A percentile compares a stretch with the other conserved stretches of the same genome.
Evolutionary conservation across 2,329 filamentous ascomycete genomes (phyloP).

Genomic region (Calonectria pseudoreteaudii): DNA sequence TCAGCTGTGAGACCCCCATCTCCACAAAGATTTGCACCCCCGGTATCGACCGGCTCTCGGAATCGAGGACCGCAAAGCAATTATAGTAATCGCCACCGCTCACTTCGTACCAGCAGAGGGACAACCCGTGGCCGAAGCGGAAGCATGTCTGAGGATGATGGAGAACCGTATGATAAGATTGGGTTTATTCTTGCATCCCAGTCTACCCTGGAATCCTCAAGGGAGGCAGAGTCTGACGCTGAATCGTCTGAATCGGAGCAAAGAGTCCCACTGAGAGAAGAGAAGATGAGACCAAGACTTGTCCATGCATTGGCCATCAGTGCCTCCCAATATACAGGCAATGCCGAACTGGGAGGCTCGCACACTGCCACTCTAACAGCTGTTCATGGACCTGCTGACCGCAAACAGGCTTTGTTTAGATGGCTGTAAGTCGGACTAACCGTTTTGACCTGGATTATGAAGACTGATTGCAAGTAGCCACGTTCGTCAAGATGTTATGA

Average conservation of each 20-base stretch:
- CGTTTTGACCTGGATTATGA: no score
- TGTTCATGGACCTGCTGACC: constrained; percentile 47
- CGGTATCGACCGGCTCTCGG: neutral
- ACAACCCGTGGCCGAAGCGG: constrained; percentile 10
- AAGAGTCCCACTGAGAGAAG: constrained; percentile 29
- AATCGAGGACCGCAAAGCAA: neutral
- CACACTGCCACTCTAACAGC: constrained; percentile 51
- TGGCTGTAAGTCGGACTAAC: constrained; percentile 50
- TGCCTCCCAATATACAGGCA: constrained; percentile 53
- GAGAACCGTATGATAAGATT: constrained; percentile 46
- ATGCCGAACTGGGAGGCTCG: constrained; percentile 49
- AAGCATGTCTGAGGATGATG: constrained; percentile 41
- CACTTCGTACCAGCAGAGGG: neutral
- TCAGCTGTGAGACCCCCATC: neutral
- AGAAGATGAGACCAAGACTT: constrained; percentile 8
- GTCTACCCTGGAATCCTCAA: constrained; percentile 38
- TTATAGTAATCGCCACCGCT: neutral
- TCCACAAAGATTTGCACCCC: neutral
- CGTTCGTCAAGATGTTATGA: constrained; percentile 54
- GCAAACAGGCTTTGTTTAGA: constrained; percentile 52
- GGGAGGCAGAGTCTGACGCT: constrained; percentile 44
- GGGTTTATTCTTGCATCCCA: constrained; percentile 37
- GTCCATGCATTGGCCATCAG: constrained; percentile 44
- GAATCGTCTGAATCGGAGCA: constrained; percentile 44
- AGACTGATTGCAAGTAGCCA: constrained; percentile 47